Conservation (phyloP, 2,329 filamentous ascomycete species). For the Aspergillus uvarum region DNA sequence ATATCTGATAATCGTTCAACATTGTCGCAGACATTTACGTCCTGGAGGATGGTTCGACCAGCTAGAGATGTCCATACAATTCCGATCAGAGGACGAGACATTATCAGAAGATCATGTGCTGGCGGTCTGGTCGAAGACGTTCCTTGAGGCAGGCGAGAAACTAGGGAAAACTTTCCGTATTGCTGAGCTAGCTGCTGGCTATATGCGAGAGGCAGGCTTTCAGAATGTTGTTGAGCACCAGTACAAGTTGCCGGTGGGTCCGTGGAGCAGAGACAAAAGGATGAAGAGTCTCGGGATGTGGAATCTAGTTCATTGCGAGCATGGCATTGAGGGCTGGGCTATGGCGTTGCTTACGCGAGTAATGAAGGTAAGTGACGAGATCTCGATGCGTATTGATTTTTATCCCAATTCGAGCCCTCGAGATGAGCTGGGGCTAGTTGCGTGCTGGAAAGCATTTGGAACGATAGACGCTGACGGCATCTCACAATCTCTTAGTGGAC, state of each 20-base stretch:
- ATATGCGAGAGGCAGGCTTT: conserved; percentile 32
- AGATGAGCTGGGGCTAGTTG: background rate
- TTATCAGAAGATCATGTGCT: conserved; percentile 26
- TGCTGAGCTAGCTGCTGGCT: conserved; percentile 20
- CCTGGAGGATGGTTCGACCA: conserved; percentile 30
- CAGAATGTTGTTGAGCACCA: conserved; percentile 28
- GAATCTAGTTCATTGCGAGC: conserved; percentile 27
- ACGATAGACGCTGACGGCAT: background rate
- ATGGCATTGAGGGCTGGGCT: conserved; percentile 34
- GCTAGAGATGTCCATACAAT: conserved; percentile 28
- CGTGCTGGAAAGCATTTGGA: background rate
- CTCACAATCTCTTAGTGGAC: conserved; percentile 17
- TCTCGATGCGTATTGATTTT: background rate
- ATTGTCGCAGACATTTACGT: conserved; percentile 18
- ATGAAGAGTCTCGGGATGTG: conserved; percentile 32
- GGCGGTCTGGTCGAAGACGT: conserved; percentile 25
- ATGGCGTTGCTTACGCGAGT: conserved; percentile 31
- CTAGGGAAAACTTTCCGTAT: conserved; percentile 33
- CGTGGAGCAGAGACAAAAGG: conserved; percentile 29
- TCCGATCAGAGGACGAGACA: conserved; percentile 25
- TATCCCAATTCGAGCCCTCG: background rate
- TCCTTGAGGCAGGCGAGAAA: conserved; percentile 31
- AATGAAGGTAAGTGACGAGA: conserved; percentile 25
- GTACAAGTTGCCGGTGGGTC: conserved; percentile 32
- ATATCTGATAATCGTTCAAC: background rate